A percentile compares a stretch with the other conserved stretches of the same genome.
Evolutionary conservation across 768 basidiomycete genomes (phyloP).

Genomic region (Pulveroboletus sp.): DNA sequence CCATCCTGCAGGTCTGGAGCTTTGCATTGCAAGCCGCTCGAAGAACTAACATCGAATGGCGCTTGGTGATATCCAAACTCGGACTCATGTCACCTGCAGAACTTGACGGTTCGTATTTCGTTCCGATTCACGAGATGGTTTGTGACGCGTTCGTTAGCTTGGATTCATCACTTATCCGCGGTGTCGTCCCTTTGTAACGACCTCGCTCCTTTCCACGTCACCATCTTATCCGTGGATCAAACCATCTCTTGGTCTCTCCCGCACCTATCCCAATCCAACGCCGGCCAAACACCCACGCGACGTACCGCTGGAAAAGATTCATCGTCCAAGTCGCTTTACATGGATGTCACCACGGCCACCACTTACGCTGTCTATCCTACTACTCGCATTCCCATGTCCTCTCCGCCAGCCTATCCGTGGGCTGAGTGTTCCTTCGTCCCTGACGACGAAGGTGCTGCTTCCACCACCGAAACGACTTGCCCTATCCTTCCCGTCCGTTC

Average conservation of each 20-base stretch:
- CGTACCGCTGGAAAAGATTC: constrained; percentile 30
- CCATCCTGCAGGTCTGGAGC: constrained; percentile 63
- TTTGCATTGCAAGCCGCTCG: constrained; percentile 61
- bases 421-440: constrained; percentile 30
- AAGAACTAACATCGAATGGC: constrained; percentile 75
- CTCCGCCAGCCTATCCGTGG: constrained; percentile 29
- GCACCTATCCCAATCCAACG: constrained; percentile 24
- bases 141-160: constrained; percentile 45
- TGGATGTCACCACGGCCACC: constrained; percentile 36
- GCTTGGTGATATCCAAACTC: constrained; percentile 65
- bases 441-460: constrained; percentile 27
- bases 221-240: constrained; percentile 56
- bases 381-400: constrained; percentile 41
- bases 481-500: constrained; percentile 54
- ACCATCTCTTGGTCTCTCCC: constrained; percentile 59
- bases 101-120: constrained; percentile 52
- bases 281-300: constrained; percentile 24
- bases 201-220: constrained; percentile 55
- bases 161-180: constrained; percentile 52
- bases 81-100: constrained; percentile 59
- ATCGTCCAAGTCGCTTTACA: constrained; percentile 28
- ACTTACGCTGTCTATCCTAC: constrained; percentile 49
- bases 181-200: constrained; percentile 37
- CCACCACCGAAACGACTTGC: constrained; percentile 28
- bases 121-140: constrained; percentile 1